Evolutionary conservation across 2,329 filamentous ascomycete species (phyloP), one percentile per base, ranked within the genome.

Genomic region (Sclerotinia minor): DNA sequence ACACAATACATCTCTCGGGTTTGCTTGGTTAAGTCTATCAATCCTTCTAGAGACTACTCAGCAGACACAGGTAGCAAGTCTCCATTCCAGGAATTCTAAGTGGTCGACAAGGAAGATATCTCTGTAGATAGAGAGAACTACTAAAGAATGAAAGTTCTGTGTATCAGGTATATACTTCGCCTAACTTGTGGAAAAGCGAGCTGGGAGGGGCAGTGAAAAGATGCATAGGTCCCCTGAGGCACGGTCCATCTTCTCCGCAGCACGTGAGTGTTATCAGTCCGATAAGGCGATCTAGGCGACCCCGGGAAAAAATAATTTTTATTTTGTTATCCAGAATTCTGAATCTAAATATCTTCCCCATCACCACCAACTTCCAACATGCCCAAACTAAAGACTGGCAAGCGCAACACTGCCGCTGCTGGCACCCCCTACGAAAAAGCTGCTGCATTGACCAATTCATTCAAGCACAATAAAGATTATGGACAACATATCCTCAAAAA

Each of bases 401-500:
- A 78, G 72, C 75, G 75, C 66, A 77, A 77, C 59, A 74, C 70
- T 70, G 71, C 75, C 2, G 67, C 72, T 72, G 70, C 21, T 72
- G 76, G 17, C 75, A 78, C 61, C 65, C 75, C 26, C 75, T 76
- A 73, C 70, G 75, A 13, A 68, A 74, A 71, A 68, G 73, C 75
- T 11, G 70, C 74, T 69, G 69, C 72, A 15, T 64, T 73, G 13
- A 76, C 76, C 68, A 93, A 92, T 75, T 92, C 97, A 79, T 98
- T 98, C 87, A 96, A 96, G 79, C 96, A 97, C 87, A 97, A 75
- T 64, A 76, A 72, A n/a, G 73, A 74, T 54, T 71, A 73, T n/a
- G 75, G 94, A 74, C 88, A 91, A 77, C 73, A 98, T 63, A 95
- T 99, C 70, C 85, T 98, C 72, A 97, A 97, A 79, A 96, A 96